These are phyloP conservation scores for Septoria petroselini DNA, from an alignment of 2,329 filamentous ascomycete species.

Conservation along the genomic window DNA sequence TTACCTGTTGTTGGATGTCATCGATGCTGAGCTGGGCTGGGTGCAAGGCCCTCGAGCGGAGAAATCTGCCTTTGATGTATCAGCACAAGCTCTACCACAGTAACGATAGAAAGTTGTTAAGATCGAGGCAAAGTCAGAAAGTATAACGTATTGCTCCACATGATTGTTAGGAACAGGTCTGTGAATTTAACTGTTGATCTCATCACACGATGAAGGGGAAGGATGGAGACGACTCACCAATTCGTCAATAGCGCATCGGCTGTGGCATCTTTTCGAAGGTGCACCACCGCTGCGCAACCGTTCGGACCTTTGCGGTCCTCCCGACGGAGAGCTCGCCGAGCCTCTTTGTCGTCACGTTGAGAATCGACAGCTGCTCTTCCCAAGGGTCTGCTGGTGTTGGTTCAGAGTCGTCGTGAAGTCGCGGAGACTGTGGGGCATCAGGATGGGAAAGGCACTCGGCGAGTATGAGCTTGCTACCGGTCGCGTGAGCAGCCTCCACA, in stretches of 20 bases:
- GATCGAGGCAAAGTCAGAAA: conserved; percentile 1
- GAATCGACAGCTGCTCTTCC: conserved; percentile 48
- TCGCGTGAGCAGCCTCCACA: conserved; percentile 56
- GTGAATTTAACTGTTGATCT: conserved; percentile 29
- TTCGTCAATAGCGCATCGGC: neutral
- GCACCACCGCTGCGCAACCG: conserved; percentile 48
- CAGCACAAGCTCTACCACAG: neutral
- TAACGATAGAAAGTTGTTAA: neutral
- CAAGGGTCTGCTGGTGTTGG: conserved; percentile 33
- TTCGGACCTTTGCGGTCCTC: conserved; percentile 45
- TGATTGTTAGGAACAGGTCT: conserved; percentile 35
- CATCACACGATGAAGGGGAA: conserved; percentile 24
- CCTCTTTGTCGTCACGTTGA: conserved; percentile 47
- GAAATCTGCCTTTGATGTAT: neutral
- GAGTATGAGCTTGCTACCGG: conserved; percentile 41
- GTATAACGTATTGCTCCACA: conserved; percentile 27
- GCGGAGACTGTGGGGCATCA: neutral
- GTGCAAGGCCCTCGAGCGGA: neutral
- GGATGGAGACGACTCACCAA: conserved; percentile 2
- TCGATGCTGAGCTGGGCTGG: neutral
- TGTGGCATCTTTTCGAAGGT: conserved; percentile 28
- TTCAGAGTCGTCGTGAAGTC: neutral
- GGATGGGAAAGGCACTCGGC: conserved; percentile 34
- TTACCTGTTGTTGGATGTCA: neutral
- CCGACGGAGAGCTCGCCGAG: conserved; percentile 44